Evolutionary conservation across 2,329 filamentous ascomycete species (phyloP).

Genomic region (Ampelomyces quisqualis): DNA sequence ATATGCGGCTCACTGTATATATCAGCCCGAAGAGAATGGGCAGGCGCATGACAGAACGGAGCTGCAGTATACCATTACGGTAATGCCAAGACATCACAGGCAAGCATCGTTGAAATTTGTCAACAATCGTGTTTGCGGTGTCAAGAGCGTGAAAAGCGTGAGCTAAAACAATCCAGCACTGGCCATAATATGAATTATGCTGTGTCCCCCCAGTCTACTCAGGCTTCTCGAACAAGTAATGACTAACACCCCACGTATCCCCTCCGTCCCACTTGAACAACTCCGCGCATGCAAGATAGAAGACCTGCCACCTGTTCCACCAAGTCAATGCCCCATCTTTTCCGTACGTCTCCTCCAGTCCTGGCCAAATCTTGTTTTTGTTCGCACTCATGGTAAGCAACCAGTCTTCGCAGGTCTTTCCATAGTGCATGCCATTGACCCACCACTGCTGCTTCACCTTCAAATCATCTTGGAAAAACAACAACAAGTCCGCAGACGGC

Average conservation of each 20-base stretch:
- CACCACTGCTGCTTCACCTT: constrained; percentile 66
- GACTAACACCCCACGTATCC: constrained; percentile 67
- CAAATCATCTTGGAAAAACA: constrained; percentile 66
- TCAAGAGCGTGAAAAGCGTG: too few relatives aligned
- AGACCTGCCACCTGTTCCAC: constrained; percentile 72
- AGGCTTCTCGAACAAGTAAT: constrained; percentile 66
- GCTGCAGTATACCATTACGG: constrained; percentile 11
- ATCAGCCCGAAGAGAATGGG: constrained; percentile 2
- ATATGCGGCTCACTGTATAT: constrained; percentile 16
- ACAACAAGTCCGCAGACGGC: constrained; percentile 65
- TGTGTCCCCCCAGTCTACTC: constrained; percentile 11
- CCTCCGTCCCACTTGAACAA: constrained; percentile 66
- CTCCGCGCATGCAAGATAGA: constrained; percentile 70
- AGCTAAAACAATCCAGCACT: too few relatives aligned
- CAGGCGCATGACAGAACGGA: background rate
- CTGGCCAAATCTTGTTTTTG: constrained; percentile 63
- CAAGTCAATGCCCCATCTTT: constrained; percentile 60
- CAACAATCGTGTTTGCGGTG: too few relatives aligned
- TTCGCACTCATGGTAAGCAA: constrained; percentile 60
- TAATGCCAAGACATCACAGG: constrained; percentile 20
- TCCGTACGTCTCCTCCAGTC: constrained; percentile 65
- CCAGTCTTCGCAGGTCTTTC: constrained; percentile 71
- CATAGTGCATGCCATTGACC: constrained; percentile 68
- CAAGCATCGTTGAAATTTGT: constrained; percentile 6
- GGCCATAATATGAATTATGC: background rate